These are phyloP conservation scores for Lasiosphaeria miniovina DNA, from an alignment of 495 filamentous ascomycete species.

Conservation along the genomic window DNA sequence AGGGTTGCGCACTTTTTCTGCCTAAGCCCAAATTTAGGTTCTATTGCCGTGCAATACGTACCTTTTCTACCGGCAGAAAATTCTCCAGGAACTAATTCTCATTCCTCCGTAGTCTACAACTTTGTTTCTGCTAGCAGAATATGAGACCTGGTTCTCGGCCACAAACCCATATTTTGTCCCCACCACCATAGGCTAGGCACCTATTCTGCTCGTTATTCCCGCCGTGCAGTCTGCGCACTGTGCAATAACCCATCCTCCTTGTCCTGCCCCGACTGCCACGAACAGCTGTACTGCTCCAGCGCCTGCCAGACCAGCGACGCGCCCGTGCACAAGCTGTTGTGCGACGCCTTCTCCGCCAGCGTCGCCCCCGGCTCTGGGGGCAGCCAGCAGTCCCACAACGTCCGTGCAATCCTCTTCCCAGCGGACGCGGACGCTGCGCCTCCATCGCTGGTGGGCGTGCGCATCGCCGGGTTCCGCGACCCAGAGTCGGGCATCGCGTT, in stretches of 20 bases:
- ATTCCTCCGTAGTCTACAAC: no score
- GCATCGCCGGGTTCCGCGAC: conserved; percentile 9
- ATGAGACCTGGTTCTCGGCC: no score
- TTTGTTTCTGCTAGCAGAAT: no score
- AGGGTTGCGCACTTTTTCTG: no score
- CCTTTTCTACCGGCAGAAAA: no score
- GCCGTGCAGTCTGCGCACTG: neutral
- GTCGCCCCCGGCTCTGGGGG: neutral
- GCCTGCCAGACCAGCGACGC: neutral
- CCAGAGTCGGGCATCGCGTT: conserved; percentile 11
- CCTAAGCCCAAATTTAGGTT: no score
- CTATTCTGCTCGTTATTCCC: no score
- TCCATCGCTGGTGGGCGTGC: conserved; percentile 5
- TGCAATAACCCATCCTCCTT: conserved; percentile 1
- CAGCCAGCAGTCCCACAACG: neutral
- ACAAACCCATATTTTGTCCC: no score
- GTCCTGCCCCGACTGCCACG: conserved; percentile 1
- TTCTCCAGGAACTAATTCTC: no score
- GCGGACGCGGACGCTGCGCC: no score
- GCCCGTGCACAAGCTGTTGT: neutral
- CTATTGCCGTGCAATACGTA: no score
- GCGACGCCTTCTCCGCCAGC: neutral
- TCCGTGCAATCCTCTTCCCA: conserved; percentile 1
- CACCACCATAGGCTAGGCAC: no score
- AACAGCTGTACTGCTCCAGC: conserved; percentile 1